These are phyloP conservation scores for Saprolegnia parasitica DNA, from an alignment of 352 stramenopile species.

Conservation along the genomic window DNA sequence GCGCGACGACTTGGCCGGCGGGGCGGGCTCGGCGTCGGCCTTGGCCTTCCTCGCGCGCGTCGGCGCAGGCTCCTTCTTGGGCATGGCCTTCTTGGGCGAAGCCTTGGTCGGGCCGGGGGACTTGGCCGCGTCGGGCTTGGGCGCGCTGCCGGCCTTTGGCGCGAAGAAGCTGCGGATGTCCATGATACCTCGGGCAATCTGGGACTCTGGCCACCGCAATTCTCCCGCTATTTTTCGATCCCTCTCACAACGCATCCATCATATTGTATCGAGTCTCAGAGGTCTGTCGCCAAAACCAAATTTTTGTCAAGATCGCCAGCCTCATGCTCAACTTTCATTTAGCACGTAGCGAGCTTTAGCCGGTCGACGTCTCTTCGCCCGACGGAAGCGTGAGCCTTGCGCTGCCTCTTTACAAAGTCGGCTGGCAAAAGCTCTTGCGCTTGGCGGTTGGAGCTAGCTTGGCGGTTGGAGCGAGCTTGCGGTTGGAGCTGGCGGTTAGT, in stretches of 20 bases:
- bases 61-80: not conserved
- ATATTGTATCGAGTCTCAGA: not conserved
- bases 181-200: constrained; percentile 35
- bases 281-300: not conserved
- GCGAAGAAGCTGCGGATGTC: constrained; percentile 85
- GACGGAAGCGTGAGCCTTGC: too few species aligned
- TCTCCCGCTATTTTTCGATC: constrained; percentile 18
- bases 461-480: too few species aligned
- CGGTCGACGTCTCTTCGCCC: too few species aligned
- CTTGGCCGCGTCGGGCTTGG: not conserved
- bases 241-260: constrained; percentile 5
- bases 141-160: constrained; percentile 36
- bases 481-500: too few species aligned
- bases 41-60: constrained; percentile 1
- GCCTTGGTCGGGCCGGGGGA: not conserved
- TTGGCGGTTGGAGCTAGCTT: too few species aligned
- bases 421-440: too few species aligned
- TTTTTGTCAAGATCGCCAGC: not conserved
- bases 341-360: too few species aligned
- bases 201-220: not conserved
- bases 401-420: too few species aligned
- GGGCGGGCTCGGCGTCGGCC: not conserved
- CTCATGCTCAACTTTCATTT: too few species aligned
- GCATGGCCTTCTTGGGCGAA: not conserved
- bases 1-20: not conserved